Percentiles rank a stretch among this genome's conserved stretches.
Evolutionary conservation across 257 asterid species (phyloP).

Genomic region (Cruciata laevipes): DNA sequence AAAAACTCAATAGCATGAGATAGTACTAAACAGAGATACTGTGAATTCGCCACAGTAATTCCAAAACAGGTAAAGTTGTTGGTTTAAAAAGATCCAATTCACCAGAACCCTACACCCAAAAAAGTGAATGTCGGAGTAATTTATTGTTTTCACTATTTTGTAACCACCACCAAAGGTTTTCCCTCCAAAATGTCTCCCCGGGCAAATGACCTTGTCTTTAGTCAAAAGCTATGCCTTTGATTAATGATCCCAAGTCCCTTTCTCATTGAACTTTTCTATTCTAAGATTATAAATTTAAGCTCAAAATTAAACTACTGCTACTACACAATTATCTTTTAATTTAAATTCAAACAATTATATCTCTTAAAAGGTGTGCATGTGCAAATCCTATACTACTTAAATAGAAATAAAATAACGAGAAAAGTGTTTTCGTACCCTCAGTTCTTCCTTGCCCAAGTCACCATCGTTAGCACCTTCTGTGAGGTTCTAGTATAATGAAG

Average conservation of each 20-base stretch:
- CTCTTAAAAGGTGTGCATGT: too few relatives aligned
- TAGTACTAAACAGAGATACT: background rate
- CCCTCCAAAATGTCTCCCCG: slow-evolving; percentile 31
- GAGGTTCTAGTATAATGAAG: too few relatives aligned
- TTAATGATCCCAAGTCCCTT: slow-evolving; percentile 17
- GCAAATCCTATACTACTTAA: too few relatives aligned
- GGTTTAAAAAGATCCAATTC: background rate
- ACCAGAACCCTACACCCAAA: background rate
- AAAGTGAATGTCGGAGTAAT: background rate
- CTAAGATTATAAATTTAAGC: too few relatives aligned
- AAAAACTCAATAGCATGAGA: too few relatives aligned
- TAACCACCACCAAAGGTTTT: slow-evolving; percentile 17
- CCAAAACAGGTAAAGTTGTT: background rate
- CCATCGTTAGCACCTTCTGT: too few relatives aligned
- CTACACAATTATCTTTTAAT: too few relatives aligned
- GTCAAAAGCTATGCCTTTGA: slow-evolving; percentile 47
- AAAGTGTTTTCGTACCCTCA: too few relatives aligned
- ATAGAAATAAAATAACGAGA: too few relatives aligned
- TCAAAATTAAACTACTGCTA: too few relatives aligned
- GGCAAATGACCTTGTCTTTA: slow-evolving; percentile 23
- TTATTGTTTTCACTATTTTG: background rate
- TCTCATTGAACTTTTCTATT: background rate
- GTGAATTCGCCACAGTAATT: background rate
- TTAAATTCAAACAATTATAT: too few relatives aligned
- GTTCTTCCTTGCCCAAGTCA: too few relatives aligned